These are phyloP conservation scores for Acephala macrosclerotiorum DNA, from an alignment of 2,329 filamentous ascomycete genomes.

Conservation along the genomic window DNA sequence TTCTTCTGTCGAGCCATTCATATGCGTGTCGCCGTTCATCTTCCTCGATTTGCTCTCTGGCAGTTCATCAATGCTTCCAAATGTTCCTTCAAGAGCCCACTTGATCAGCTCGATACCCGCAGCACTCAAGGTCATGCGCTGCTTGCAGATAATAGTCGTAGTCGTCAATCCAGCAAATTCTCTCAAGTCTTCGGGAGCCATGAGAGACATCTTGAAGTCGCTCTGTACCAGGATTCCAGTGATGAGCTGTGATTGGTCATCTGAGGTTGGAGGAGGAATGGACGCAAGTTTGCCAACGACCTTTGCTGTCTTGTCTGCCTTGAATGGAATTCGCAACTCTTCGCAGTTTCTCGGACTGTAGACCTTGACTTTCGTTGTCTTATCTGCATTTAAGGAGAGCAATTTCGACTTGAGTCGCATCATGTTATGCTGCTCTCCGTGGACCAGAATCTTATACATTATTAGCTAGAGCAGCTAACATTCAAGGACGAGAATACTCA, in stretches of 20 bases:
- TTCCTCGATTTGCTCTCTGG: conserved; percentile 44
- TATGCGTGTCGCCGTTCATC: conserved; percentile 47
- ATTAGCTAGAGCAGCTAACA: conserved; percentile 31
- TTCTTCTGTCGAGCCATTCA: conserved; percentile 54
- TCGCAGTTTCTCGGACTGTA: conserved; percentile 95
- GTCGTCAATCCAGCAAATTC: conserved; percentile 98
- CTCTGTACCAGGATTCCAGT: conserved; percentile 95
- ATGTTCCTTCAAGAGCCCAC: conserved; percentile 94
- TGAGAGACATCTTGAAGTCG: conserved; percentile 95
- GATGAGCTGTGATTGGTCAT: conserved; percentile 67
- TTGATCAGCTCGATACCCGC: conserved; percentile 90
- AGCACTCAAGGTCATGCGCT: conserved; percentile 85
- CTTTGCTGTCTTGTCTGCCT: conserved; percentile 92
- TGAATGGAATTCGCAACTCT: conserved; percentile 93
- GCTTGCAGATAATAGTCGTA: conserved; percentile 91
- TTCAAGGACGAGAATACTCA: conserved; percentile 58
- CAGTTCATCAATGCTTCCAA: conserved; percentile 81
- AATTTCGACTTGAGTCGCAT: conserved; percentile 95
- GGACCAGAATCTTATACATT: conserved; percentile 81
- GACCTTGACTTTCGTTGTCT: conserved; percentile 82
- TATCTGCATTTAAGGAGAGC: conserved; percentile 86
- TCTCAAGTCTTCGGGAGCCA: conserved; percentile 94
- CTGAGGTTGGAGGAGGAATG: conserved; percentile 64
- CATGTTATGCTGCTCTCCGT: conserved; percentile 98
- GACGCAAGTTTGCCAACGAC: conserved; percentile 94